phyloP scores from a whole-genome alignment of 1,284 basidiomycete genomes.

The Irpex lacteus region DNA sequence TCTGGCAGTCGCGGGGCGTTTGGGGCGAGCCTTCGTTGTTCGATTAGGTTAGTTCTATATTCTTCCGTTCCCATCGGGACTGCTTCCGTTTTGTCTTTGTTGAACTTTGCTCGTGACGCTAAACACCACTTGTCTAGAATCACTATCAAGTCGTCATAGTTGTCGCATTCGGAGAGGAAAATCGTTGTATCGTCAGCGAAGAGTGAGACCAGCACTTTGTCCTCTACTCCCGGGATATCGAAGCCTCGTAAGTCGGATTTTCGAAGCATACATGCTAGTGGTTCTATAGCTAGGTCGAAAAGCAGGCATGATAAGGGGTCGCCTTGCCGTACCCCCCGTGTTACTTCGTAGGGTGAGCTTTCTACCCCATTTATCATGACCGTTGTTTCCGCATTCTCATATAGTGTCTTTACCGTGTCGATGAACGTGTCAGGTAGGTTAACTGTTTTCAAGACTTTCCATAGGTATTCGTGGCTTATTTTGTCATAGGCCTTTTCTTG shows the following conservation, averaged over 20 bases:
- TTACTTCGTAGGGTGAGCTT: slow-evolving; percentile 11
- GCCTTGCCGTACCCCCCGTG: slow-evolving; percentile 29
- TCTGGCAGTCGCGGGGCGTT: background rate
- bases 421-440: too few species aligned
- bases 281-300: slow-evolving; percentile 28
- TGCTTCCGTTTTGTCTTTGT: slow-evolving; percentile 32
- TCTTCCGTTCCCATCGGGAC: slow-evolving; percentile 28
- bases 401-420: too few species aligned
- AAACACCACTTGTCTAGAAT: slow-evolving; percentile 30
- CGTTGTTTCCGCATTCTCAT: too few species aligned
- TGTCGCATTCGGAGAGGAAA: slow-evolving; percentile 21
- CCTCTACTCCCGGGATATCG: slow-evolving; percentile 9
- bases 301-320: slow-evolving; percentile 32
- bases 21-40: background rate
- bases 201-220: slow-evolving; percentile 22
- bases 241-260: slow-evolving; percentile 18
- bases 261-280: slow-evolving; percentile 20
- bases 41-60: background rate
- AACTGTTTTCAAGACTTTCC: too few species aligned
- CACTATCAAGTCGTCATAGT: slow-evolving; percentile 14
- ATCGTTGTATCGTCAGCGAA: slow-evolving; percentile 33
- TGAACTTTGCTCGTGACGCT: slow-evolving; percentile 33
- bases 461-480: too few species aligned
- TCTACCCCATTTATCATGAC: too few species aligned
- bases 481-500: too few species aligned